Evolutionary conservation across 306 rosid genomes (phyloP), one percentile per base, ranked within the genome.

Genomic region (Rosa persica): DNA sequence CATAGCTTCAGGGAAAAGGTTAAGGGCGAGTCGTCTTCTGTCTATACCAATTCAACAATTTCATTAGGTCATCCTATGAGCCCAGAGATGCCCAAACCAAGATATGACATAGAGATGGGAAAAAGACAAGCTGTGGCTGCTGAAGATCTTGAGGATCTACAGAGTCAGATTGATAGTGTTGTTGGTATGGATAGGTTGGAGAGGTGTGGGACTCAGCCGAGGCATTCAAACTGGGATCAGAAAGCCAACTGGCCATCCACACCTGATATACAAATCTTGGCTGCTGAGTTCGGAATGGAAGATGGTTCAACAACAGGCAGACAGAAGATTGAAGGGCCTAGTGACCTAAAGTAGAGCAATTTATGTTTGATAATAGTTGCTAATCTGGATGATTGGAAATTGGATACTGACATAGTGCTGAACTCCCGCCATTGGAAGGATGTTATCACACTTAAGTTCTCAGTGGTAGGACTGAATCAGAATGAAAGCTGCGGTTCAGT

Each of bases 91-190:
- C 73, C 78, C 36, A 81, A 82, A 76, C 48, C 64, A 82, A 82
- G 83, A 55, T 46, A 69, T 39, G 86, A 76, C 73, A 40, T 79
- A 47, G 86, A 82, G 79, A 67, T 30, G 70, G 88, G 84, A 68
- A 85, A 79, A 69, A 76, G 88, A 23, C 80, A 79, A 58, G 70
- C 86, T 76, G 86, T 85, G 73, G 84, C 71, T 38, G 81, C 83
- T 68, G 88, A 78, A 67, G 88, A 85, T 76, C 81, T 82, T 23
- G 86, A 79, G 81, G 88, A 85, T 40, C n/a, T 85, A 76, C 83
- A 76, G 70, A 82, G 79, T 72, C 88, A 85, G 69, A 82, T 85
- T 30, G 88, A 82, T 8, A 82, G 81, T 49, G 76, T 85, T 67
- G 81, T 78, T 54, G 79, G 83, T 75, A 71, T 76, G 76, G 83